Evolutionary conservation across 495 filamentous ascomycete genomes (phyloP), one percentile per base, ranked within the genome.

Genomic region (Hypoxylon intermedium): DNA sequence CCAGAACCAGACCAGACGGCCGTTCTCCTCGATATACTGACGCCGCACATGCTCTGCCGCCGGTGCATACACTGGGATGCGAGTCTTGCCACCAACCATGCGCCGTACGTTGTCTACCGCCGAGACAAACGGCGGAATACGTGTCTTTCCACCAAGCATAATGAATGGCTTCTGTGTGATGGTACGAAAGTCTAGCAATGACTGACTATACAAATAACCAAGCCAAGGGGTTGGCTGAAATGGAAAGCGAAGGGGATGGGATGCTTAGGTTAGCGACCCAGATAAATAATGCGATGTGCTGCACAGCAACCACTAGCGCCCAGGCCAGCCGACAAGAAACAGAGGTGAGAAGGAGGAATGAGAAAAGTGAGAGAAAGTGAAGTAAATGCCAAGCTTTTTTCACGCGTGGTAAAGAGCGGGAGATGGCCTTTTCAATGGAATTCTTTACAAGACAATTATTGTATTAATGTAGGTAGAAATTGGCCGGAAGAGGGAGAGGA

Each of bases 1-100:
- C 76, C 76, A 79, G 59, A 79, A 79, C 42, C 75, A 75, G 20
- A 78, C 69, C 9, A 67, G 49, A 42, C 69, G 75, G 33, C 60
- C 71, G 46, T 73, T 58, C 6, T 73, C 65, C 47, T 75, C 68
- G n/a, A 74, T 62, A 18, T 55, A 58, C 20, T 68, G 68, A 12
- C 65, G 68, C 12, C 56, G 60, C 31, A 61, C 54, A 15, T 55
- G 18, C 6, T 15, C 33, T 18, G 51, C 20, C 28, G 56, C 46
- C 28, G 64, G 44, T 12, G 7, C 24, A 9, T 44, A 58, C 1
- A 45, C 37, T 6, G 54, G 54, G 19, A 64, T 54, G 33, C 60
- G 60, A 9, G n/a, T n/a, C n/a, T n/a, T n/a, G n/a, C n/a, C n/a
- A n/a, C n/a, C n/a, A n/a, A n/a, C n/a, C n/a, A n/a, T n/a, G n/a